These are phyloP conservation scores for Hyaloscypha bicolor DNA, from an alignment of 495 filamentous ascomycete genomes.

Conservation along the genomic window DNA sequence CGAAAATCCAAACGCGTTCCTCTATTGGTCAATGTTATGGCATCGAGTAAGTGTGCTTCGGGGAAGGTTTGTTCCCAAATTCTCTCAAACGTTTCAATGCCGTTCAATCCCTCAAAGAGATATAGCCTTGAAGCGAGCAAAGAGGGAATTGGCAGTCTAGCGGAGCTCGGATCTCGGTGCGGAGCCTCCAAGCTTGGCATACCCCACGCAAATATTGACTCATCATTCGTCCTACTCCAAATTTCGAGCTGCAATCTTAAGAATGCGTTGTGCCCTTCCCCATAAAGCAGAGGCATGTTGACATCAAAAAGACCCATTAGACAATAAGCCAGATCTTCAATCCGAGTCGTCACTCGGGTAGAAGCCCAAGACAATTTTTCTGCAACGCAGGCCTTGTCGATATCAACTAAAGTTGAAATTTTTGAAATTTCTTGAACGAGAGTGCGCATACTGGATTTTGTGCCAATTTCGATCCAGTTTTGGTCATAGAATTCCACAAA, in stretches of 20 bases:
- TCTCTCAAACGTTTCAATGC: neutral
- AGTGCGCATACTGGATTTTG: neutral
- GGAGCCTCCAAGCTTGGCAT: conserved; percentile 3
- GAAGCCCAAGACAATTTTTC: conserved; percentile 34
- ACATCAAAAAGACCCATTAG: conserved; percentile 35
- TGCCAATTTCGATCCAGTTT: conserved; percentile 12
- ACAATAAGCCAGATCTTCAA: conserved; percentile 35
- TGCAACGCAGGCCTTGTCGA: conserved; percentile 13
- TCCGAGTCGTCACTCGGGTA: conserved; percentile 27
- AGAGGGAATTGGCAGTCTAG: conserved; percentile 1
- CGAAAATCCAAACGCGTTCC: conserved; percentile 2
- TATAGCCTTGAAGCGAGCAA: neutral
- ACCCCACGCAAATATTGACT: conserved; percentile 18
- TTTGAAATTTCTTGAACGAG: conserved; percentile 3
- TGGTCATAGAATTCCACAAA: conserved; percentile 13
- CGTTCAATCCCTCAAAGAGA: conserved; percentile 6
- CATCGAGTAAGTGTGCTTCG: conserved; percentile 28
- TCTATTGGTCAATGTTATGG: conserved; percentile 12
- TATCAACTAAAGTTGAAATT: neutral
- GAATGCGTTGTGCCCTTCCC: conserved; percentile 34
- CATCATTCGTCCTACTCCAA: conserved; percentile 3
- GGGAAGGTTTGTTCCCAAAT: conserved; percentile 7
- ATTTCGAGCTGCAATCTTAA: conserved; percentile 36
- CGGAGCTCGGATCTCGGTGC: neutral
- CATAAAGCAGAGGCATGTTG: conserved; percentile 37